Base-by-base conservation (phyloP, 2,329 filamentous ascomycete genomes). In the Aspergillus neotritici region DNA sequence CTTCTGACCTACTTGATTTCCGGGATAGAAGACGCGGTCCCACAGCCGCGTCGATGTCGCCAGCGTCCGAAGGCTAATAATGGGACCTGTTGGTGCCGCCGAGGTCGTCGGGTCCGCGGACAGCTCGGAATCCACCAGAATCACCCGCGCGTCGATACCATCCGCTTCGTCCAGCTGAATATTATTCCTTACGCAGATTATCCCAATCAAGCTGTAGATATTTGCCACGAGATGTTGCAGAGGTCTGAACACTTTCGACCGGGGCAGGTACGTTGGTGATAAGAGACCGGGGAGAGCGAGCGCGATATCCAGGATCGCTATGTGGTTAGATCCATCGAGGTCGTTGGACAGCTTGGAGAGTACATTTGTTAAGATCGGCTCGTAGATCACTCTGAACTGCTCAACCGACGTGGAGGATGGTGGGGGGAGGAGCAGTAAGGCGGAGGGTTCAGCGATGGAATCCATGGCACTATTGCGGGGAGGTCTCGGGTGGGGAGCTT, bases 161-260 rank as follows among this genome's bases (percentile, higher is more conserved):
- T 82, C 81, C 0, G 80, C 75, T 30, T 80, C 79, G 70, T 78
- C 72, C 66, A 87, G 62, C 65, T 86, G 68, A 64, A 83, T 69
- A 70, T 70, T 71, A 37, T 79, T 71, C 51, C 80, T 75, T 10
- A 82, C 79, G 49, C 84, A 87, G n/a, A 87, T 72, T 35, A 82
- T 70, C 29, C 84, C 84, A 43, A 93, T 72, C 38, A 96, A 75
- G 56, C 82, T 82, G 73, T 97, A 97, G 16, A 94, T 62, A 17
- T 79, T 78, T 3, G 86, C 85, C 15, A 96, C 68, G 4, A 91
- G 72, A n/a, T 76, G 73, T 64, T 95, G 88, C 0, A 82, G 77
- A n/a, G 75, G 68, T 29, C 74, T 61, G 76, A 89, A 94, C 13
- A 78, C 70, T 35, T 78, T 69, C 16, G 76, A 71, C 54, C 77